Evolutionary conservation across 1,284 basidiomycete genomes (phyloP).

Genomic region (Ustilago nuda): DNA sequence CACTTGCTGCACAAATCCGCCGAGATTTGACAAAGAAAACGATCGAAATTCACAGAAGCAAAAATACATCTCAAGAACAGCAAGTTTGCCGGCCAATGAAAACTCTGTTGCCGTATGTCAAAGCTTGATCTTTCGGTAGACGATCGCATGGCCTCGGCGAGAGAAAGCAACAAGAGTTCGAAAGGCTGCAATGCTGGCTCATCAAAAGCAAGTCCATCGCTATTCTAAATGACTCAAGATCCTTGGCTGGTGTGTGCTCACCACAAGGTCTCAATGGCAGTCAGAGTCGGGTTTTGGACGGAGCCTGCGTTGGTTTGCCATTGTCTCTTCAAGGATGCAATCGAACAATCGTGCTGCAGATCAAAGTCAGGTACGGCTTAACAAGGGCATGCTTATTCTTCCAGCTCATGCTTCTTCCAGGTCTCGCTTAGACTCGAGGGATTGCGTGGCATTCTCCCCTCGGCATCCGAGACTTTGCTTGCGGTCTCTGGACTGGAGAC

Average conservation of each 20-base stretch:
- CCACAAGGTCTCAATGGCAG: background rate
- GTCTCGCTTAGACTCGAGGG: background rate
- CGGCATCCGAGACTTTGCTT: conserved; percentile 1
- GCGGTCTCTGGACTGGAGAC: background rate
- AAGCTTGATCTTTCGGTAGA: background rate
- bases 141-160: background rate
- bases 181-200: background rate
- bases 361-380: background rate
- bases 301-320: background rate
- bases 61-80: background rate
- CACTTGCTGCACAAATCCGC: conserved; percentile 5
- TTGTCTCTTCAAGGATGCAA: background rate
- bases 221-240: background rate
- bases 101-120: background rate
- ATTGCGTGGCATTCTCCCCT: background rate
- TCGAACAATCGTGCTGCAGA: background rate
- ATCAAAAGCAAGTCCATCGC: background rate
- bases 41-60: background rate
- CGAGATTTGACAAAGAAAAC: conserved; percentile 3
- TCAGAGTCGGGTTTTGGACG: background rate
- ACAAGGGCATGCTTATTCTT: background rate
- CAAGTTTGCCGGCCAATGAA: background rate
- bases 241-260: background rate
- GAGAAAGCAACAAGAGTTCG: background rate
- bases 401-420: background rate